A percentile compares a stretch with the other conserved stretches of the same genome.
Conservation (phyloP, 805 yeast species). For the Wickerhamomyces rabaulensis region DNA sequence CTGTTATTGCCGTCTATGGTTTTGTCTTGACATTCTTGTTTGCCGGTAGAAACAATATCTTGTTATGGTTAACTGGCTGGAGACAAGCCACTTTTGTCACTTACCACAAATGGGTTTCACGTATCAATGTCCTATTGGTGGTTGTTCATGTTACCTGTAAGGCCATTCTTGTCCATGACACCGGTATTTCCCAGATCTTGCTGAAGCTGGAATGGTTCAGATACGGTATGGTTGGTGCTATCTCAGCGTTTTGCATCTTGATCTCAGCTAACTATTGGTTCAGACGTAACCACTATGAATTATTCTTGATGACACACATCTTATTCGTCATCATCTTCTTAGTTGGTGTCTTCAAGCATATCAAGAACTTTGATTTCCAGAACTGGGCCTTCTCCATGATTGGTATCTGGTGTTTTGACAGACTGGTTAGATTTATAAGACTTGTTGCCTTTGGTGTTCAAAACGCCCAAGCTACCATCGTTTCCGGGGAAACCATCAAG, state of each 20-base stretch:
- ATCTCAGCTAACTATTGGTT: constrained; percentile 30
- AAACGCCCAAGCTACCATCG: constrained; percentile 17
- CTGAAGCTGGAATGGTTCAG: constrained; percentile 9
- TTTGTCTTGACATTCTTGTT: constrained; percentile 53
- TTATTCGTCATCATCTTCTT: constrained; percentile 46
- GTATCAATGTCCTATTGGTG: constrained; percentile 30
- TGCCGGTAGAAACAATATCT: constrained; percentile 67
- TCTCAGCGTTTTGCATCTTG: constrained; percentile 3
- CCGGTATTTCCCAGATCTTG: constrained; percentile 3
- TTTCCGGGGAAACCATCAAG: constrained; percentile 41
- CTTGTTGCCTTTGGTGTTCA: constrained; percentile 17
- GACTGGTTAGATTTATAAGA: constrained; percentile 36
- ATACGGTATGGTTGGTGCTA: constrained; percentile 15
- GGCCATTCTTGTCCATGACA: background rate
- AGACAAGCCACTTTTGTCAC: constrained; percentile 55
- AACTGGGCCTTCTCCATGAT: constrained; percentile 31
- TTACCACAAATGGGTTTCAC: constrained; percentile 60
- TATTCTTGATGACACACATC: constrained; percentile 52
- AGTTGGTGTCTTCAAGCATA: constrained; percentile 56
- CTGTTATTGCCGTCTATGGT: constrained; percentile 23
- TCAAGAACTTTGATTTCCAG: constrained; percentile 42
- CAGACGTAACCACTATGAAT: constrained; percentile 54
- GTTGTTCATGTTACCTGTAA: constrained; percentile 11
- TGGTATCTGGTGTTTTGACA: constrained; percentile 45
- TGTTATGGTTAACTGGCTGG: constrained; percentile 59